These are phyloP conservation scores for Yamadazyma sp. DNA, from an alignment of 805 yeast genomes.

Conservation along the genomic window DNA sequence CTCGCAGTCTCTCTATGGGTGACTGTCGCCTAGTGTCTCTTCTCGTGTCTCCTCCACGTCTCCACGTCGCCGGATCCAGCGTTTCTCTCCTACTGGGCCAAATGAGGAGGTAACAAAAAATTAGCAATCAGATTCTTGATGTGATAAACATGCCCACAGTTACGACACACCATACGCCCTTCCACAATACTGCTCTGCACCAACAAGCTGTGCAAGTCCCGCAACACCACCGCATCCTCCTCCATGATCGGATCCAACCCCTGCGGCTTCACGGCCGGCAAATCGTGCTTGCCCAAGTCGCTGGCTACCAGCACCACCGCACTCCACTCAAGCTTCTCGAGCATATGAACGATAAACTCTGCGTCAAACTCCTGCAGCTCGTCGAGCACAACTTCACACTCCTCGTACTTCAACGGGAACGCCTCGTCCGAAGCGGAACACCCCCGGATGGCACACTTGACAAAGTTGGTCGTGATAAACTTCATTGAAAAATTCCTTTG, in stretches of 20 bases:
- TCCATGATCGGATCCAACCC: slow-evolving; percentile 52
- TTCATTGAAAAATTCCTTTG: slow-evolving; percentile 54
- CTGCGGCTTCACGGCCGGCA: slow-evolving; percentile 65
- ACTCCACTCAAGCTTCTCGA: slow-evolving; percentile 85
- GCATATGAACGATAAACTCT: slow-evolving; percentile 70
- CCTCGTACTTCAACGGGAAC: slow-evolving; percentile 73
- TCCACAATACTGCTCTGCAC: slow-evolving; percentile 83
- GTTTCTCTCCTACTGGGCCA: slow-evolving; percentile 34
- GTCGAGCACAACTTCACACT: slow-evolving; percentile 65
- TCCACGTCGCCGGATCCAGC: too few relatives aligned
- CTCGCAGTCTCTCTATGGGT: too few relatives aligned
- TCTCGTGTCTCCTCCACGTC: too few relatives aligned
- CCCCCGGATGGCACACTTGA: slow-evolving; percentile 83
- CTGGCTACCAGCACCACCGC: slow-evolving; percentile 76
- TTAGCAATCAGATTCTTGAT: slow-evolving; percentile 94
- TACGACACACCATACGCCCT: slow-evolving; percentile 85
- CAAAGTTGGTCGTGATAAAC: slow-evolving; percentile 92
- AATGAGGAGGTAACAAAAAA: slow-evolving; percentile 90
- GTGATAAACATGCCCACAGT: slow-evolving; percentile 84
- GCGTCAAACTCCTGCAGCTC: slow-evolving; percentile 75
- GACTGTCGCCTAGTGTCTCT: too few relatives aligned
- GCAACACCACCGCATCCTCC: slow-evolving; percentile 54
- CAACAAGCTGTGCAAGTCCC: slow-evolving; percentile 73
- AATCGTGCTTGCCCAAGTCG: slow-evolving; percentile 59
- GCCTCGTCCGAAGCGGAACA: slow-evolving; percentile 75